Base-by-base conservation (phyloP, 306 rosid genomes). In the Quercus wislizeni region DNA sequence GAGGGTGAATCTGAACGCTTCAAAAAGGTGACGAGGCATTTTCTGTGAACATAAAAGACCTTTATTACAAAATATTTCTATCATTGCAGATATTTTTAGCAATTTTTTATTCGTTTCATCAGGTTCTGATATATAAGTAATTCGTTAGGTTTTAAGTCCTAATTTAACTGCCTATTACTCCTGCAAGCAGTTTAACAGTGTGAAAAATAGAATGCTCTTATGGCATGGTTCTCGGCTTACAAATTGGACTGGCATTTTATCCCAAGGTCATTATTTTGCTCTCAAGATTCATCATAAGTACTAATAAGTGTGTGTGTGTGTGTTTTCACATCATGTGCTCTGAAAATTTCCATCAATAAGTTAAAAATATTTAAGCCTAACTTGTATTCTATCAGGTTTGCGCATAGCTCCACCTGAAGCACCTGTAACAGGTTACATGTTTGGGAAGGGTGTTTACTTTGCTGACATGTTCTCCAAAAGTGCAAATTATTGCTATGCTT, bases 401-500 rank as follows among this genome's bases (percentile, higher is more conserved):
- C 99, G 97, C 85, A 91, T 96, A 79, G 98, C 99, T 91, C 98
- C 99, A 69, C 93, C 97, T 8, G 99, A 93, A 88, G 99, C 98
- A 55, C 99, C 98, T 5, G 90, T 87, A 51, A 90, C 96, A 61
- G 99, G 98, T 57, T 93, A 93, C 90, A 93, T 96, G 99, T 96
- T 96, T 78, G 98, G 98, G 56, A 96, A 96, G 82, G 99, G 99
- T 62, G 89, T 93, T 46, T 93, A 96, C 88, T 96, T 96, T 70
- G 98, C 99, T 10, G 99, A 93, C 86, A 96, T 96, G 99, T 93
- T 93, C 93, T 96, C 99, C 76, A 96, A 93, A 90, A 96, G 99
- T 55, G 99, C 97, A 79, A 93, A 96, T 79, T 96, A 93, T 83
- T 96, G 98, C 83, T 90, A 84, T 81, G 92, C 99, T 76, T 54